Conservation (phyloP, 257 asterid species). For the Solanum ossicruentum region DNA sequence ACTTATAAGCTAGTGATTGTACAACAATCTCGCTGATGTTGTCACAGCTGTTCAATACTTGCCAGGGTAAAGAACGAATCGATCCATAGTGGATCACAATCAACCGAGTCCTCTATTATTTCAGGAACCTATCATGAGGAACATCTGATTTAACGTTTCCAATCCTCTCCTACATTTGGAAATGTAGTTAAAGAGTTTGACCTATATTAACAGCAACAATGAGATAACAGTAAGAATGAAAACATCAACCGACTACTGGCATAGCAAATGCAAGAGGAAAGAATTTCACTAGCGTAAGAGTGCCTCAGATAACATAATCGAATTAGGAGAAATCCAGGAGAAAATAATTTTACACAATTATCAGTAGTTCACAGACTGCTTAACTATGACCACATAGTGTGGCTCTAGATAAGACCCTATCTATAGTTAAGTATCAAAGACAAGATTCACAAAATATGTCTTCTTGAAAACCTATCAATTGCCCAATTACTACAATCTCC, state of each 20-base stretch:
- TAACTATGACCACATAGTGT: background rate
- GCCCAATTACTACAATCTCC: background rate
- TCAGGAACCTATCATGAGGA: too few relatives aligned
- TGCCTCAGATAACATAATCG: background rate
- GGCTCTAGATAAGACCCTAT: background rate
- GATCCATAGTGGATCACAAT: too few relatives aligned
- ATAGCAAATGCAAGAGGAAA: background rate
- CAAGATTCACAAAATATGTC: background rate
- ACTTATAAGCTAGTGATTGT: too few relatives aligned
- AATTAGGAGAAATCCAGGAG: background rate
- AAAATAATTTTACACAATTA: background rate
- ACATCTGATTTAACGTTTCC: too few relatives aligned
- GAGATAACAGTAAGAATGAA: background rate
- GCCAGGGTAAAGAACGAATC: too few relatives aligned
- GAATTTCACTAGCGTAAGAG: background rate
- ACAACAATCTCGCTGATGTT: too few relatives aligned
- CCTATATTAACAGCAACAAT: background rate
- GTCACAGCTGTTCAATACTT: too few relatives aligned
- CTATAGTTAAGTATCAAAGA: background rate
- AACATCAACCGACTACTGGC: background rate
- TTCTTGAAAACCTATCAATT: background rate
- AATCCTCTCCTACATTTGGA: too few relatives aligned
- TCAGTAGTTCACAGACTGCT: background rate
- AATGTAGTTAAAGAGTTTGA: background rate
- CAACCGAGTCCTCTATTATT: too few relatives aligned